These are phyloP conservation scores for Cyberlindnera mrakii DNA, from an alignment of 805 yeast species.

Conservation along the genomic window DNA sequence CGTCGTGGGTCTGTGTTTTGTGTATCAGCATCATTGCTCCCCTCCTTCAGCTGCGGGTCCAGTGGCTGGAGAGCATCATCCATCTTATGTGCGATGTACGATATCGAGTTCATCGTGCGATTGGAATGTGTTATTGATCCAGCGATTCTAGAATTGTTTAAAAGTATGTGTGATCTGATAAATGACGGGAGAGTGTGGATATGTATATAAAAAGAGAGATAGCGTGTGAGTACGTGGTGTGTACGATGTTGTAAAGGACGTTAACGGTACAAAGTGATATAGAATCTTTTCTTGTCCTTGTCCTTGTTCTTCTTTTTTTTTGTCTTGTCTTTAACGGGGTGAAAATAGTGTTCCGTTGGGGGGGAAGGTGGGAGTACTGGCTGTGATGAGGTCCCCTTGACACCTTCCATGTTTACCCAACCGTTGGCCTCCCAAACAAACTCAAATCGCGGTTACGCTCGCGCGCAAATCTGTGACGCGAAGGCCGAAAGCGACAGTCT, in stretches of 20 bases:
- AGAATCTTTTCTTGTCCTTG: too few species aligned
- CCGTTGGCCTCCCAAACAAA: conserved; percentile 7
- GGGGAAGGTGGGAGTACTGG: too few species aligned
- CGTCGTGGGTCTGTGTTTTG: not conserved
- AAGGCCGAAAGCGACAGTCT: too few species aligned
- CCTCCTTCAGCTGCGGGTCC: conserved; percentile 1
- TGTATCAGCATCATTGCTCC: not conserved
- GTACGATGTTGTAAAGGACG: too few species aligned
- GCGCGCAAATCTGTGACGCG: too few species aligned
- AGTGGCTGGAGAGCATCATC: conserved; percentile 18
- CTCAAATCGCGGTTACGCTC: not conserved
- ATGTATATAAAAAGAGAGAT: too few species aligned
- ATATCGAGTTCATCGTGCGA: conserved; percentile 22
- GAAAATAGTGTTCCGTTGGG: too few species aligned
- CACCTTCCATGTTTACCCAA: conserved; percentile 8
- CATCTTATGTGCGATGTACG: conserved; percentile 21
- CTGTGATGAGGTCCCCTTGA: not conserved
- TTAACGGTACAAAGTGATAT: too few species aligned
- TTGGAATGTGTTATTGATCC: too few species aligned
- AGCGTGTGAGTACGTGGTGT: too few species aligned
- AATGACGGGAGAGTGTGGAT: not conserved
- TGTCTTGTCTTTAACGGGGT: too few species aligned
- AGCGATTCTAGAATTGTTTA: not conserved
- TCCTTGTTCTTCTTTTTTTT: too few species aligned
- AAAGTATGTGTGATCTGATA: not conserved